Evolutionary conservation across 306 rosid genomes (phyloP).

Genomic region (Cicer yamashitae): DNA sequence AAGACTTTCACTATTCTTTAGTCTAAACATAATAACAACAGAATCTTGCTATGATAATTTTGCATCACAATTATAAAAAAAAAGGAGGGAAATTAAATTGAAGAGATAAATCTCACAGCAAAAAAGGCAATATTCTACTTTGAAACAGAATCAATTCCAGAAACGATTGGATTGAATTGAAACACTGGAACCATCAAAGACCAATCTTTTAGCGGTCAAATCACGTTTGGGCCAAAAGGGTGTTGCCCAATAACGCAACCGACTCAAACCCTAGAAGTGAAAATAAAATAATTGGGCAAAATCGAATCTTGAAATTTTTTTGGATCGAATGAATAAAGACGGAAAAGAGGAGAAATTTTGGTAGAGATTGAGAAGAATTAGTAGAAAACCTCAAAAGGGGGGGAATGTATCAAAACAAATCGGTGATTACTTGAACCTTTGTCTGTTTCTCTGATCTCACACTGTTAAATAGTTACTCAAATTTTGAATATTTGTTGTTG

Average conservation of each 20-base stretch:
- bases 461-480: neutral
- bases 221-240: conserved; percentile 33
- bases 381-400: neutral
- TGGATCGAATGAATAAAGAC: conserved; percentile 38
- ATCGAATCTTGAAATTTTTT: conserved; percentile 23
- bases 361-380: conserved; percentile 38
- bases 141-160: conserved; percentile 35
- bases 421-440: neutral
- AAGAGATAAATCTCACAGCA: conserved; percentile 24
- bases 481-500: neutral
- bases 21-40: conserved; percentile 55
- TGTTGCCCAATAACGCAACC: conserved; percentile 24
- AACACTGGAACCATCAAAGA: conserved; percentile 37
- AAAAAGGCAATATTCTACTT: conserved; percentile 37
- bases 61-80: conserved; percentile 45
- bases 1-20: conserved; percentile 46
- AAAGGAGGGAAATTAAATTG: neutral
- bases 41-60: conserved; percentile 39
- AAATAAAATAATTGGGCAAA: conserved; percentile 10
- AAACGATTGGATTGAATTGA: conserved; percentile 8
- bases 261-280: conserved; percentile 46
- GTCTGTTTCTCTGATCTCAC: too few species aligned
- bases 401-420: conserved; percentile 37
- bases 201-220: conserved; percentile 37
- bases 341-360: conserved; percentile 42